These are phyloP conservation scores for Penicillium cosmopolitanum DNA, from an alignment of 495 filamentous ascomycete genomes.

Conservation along the genomic window DNA sequence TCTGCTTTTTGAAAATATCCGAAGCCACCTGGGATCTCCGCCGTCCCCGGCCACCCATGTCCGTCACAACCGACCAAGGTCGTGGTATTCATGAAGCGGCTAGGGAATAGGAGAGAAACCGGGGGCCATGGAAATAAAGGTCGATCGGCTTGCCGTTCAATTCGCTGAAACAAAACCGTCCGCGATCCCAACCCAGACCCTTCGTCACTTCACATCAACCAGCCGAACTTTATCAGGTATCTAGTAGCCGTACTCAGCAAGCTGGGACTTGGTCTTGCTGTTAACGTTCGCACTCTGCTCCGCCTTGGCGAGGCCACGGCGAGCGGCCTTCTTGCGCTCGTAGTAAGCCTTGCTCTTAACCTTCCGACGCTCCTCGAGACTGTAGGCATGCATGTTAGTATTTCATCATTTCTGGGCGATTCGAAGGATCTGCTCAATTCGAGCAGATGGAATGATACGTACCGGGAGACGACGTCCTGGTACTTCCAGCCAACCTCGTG, in stretches of 20 bases:
- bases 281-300: slow-evolving; percentile 89
- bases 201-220: slow-evolving; percentile 51
- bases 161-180: slow-evolving; percentile 53
- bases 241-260: slow-evolving; percentile 76
- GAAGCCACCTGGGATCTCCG: slow-evolving; percentile 33
- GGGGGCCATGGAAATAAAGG: slow-evolving; percentile 37
- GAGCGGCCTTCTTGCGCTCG: slow-evolving; percentile 96
- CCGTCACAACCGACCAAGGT: slow-evolving; percentile 39
- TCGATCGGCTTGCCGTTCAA: slow-evolving; percentile 49
- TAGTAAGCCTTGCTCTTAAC: slow-evolving; percentile 99
- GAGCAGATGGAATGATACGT: slow-evolving; percentile 43
- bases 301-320: slow-evolving; percentile 86
- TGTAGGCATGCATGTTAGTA: slow-evolving; percentile 41
- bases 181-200: slow-evolving; percentile 50
- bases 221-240: slow-evolving; percentile 49
- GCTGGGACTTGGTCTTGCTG: slow-evolving; percentile 69
- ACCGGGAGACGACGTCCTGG: slow-evolving; percentile 97
- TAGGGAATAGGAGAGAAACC: slow-evolving; percentile 34
- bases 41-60: slow-evolving; percentile 36
- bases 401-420: neutral
- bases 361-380: slow-evolving; percentile 98
- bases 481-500: slow-evolving; percentile 99
- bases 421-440: neutral
- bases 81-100: slow-evolving; percentile 20
- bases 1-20: slow-evolving; percentile 34